Evolutionary conservation across 1,284 basidiomycete species (phyloP), one percentile per base, ranked within the genome.

Genomic region (Cutaneotrichosporon sp.): DNA sequence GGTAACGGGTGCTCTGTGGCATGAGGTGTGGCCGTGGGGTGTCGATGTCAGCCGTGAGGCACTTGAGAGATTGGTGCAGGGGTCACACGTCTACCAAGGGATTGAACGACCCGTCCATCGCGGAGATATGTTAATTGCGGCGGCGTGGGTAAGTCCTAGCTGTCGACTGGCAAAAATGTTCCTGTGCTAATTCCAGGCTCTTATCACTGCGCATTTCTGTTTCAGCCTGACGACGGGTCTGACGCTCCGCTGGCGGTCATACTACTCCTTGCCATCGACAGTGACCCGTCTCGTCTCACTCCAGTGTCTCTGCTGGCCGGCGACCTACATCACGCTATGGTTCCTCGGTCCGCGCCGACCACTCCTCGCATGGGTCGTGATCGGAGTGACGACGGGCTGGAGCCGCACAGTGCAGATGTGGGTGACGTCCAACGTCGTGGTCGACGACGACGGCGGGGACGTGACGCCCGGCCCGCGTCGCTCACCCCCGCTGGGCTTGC

Each of bases 231-330:
- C 76, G 1, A 75, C 75, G 1, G 75, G 74, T 31, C 62, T 77
- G 3, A 72, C 72, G 5, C 68, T 73, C 48, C 72, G 76, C 46
- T 77, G 76, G 76, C 62, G 75, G 26, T 62, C 70, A 6, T 75
- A 76, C 63, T 77, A 77, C 59, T 67, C 72, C 14, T 64, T 75
- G 14, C 67, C 68, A 12, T 72, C 75, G 4, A 76, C 74, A 0
- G 61, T 76, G 20, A 71, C 74, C 41, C 73, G 76, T 7, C 65
- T 76, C 1, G 60, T 76, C 22, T 76, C 75, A 1, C 70, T 77
- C 11, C 76, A 77, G 61, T 74, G 74, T 37, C 69, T 77, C 46
- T 77, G 76, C 61, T 76, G 74, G 74, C 75, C 75, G 1, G 65
- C 67, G 27, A 77, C 76, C 4, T 73, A 71, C 55, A 52, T 74